A percentile compares a stretch with the other conserved stretches of the same genome.
Evolutionary conservation across 2,329 filamentous ascomycete species (phyloP).

Genomic region (Drechslerella stenobrocha): DNA sequence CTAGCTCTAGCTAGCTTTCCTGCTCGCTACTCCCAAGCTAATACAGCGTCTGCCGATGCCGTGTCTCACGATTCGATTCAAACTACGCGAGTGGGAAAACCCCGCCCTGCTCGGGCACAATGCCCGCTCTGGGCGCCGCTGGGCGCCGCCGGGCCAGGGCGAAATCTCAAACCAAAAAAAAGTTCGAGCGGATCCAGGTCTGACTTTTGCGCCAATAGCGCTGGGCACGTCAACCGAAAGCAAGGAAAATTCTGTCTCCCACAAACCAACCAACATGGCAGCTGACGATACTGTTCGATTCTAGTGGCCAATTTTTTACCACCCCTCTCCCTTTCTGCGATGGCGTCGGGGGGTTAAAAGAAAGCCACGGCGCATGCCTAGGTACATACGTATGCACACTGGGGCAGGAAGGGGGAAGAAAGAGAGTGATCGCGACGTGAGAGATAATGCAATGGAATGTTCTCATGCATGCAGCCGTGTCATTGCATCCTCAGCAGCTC

Average conservation of each 20-base stretch:
- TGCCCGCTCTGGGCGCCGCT: background rate
- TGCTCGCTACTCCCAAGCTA: background rate
- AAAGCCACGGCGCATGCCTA: no score
- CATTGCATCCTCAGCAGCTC: background rate
- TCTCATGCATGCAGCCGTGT: background rate
- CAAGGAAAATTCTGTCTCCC: background rate
- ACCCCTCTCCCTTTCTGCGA: background rate
- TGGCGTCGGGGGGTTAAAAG: no score
- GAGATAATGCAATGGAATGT: no score
- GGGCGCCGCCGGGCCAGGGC: slow-evolving; percentile 5
- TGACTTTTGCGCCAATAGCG: slow-evolving; percentile 14
- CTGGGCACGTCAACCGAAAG: background rate
- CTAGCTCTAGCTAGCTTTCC: background rate
- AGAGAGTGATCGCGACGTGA: no score
- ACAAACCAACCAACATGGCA: slow-evolving; percentile 25
- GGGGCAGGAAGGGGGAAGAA: no score
- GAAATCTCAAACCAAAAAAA: no score
- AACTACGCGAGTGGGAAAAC: background rate
- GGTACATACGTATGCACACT: no score
- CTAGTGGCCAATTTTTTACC: background rate
- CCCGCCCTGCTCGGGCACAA: background rate
- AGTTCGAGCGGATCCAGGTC: slow-evolving; percentile 40
- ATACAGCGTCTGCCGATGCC: no score
- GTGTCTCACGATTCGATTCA: slow-evolving; percentile 2
- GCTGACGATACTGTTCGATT: slow-evolving; percentile 16